Conservation (phyloP, 208 protist genomes). For the Wallacemonas collosoma region DNA sequence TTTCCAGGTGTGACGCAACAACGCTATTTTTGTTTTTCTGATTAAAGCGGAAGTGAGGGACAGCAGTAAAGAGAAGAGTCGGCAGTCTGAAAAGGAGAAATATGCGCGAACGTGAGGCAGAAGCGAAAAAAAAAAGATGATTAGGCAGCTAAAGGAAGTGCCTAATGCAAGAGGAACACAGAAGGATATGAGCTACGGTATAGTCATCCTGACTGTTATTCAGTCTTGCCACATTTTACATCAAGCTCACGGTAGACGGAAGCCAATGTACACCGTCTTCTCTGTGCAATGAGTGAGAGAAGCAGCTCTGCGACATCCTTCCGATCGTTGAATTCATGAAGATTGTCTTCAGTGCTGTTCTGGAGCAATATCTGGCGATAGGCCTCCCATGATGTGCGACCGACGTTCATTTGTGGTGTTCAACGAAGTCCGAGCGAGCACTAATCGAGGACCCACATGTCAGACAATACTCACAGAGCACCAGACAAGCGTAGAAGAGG, state of each 20-base stretch:
- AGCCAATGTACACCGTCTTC: conserved; percentile 23
- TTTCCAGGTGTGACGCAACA: too few species aligned
- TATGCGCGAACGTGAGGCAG: background rate
- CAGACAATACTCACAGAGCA: too few species aligned
- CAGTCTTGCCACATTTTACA: conserved; percentile 4
- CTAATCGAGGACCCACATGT: too few species aligned
- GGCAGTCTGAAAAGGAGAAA: too few species aligned
- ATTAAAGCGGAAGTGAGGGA: too few species aligned
- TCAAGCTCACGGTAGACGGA: conserved; percentile 34
- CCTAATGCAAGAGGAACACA: too few species aligned
- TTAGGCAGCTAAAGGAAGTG: background rate
- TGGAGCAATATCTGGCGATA: background rate
- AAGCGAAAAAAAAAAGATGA: background rate
- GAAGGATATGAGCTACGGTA: too few species aligned
- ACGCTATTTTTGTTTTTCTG: too few species aligned
- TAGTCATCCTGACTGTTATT: background rate
- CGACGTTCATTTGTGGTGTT: background rate
- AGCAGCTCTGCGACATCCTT: conserved; percentile 38
- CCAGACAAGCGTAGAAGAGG: too few species aligned
- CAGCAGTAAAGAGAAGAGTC: too few species aligned
- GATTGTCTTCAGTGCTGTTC: conserved; percentile 6
- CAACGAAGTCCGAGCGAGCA: too few species aligned
- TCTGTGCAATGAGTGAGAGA: conserved; percentile 33
- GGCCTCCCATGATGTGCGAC: background rate
- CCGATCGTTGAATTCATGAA: conserved; percentile 47